Evolutionary conservation across 805 yeast species (phyloP).

Genomic region (Candida peoriensis): DNA sequence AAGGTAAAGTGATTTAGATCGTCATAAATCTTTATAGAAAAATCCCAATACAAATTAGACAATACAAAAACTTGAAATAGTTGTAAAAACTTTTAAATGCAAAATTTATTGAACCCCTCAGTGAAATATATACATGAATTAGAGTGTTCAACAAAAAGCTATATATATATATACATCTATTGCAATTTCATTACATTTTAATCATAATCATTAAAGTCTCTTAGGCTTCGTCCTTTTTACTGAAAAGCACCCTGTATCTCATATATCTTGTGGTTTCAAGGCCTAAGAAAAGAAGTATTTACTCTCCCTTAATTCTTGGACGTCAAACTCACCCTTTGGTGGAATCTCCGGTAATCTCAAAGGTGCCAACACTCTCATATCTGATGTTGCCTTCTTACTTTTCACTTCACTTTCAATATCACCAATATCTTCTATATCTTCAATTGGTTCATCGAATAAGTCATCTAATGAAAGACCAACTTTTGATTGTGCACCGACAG

Average conservation of each 20-base stretch:
- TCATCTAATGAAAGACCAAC: too few relatives aligned
- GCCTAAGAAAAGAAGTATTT: slow-evolving; percentile 79
- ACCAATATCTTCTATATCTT: slow-evolving; percentile 1
- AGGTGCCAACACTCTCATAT: slow-evolving; percentile 50
- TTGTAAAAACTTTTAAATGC: too few relatives aligned
- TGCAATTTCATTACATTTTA: too few relatives aligned
- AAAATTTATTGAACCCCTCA: background rate
- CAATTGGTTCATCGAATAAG: slow-evolving; percentile 1
- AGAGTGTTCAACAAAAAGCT: background rate
- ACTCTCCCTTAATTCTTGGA: slow-evolving; percentile 63
- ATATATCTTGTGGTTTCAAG: too few relatives aligned
- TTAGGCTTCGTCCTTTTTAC: too few relatives aligned
- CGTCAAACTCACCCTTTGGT: slow-evolving; percentile 78
- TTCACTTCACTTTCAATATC: slow-evolving; percentile 15
- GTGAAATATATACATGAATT: background rate
- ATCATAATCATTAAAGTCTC: too few relatives aligned
- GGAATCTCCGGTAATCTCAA: slow-evolving; percentile 70
- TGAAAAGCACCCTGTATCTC: too few relatives aligned
- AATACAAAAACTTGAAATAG: too few relatives aligned
- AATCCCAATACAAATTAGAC: too few relatives aligned
- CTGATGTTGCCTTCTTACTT: slow-evolving; percentile 11
- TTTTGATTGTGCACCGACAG: background rate
- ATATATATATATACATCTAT: too few relatives aligned
- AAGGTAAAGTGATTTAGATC: slow-evolving; percentile 63
- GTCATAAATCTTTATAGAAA: too few relatives aligned